Evolutionary conservation across 208 protist species (phyloP), one percentile per base, ranked within the genome.

Genomic region (Leptomonas seymouri): DNA sequence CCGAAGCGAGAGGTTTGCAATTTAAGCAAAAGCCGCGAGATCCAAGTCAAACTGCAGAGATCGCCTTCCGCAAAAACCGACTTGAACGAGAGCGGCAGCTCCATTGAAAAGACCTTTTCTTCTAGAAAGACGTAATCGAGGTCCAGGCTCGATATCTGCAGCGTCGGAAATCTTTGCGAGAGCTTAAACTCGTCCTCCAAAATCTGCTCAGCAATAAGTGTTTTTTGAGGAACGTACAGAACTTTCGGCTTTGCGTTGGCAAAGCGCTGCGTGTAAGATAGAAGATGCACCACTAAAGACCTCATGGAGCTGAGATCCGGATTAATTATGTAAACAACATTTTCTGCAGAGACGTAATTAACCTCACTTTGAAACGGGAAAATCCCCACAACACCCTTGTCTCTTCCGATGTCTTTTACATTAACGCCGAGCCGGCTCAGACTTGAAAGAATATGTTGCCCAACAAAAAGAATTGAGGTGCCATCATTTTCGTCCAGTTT

Each of bases 21-120:
- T 62, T 97, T 97, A 31, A 97, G 59, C 21, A 97, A 31, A 23
- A 87, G 78, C 41, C 85, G 71, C 23, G 94, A 87, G 58, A 91
- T 86, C 84, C 84, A 93, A 9, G 80, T 65, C 8, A 95, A 71
- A 14, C 74, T 61, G 18, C 87, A 82, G 21, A 86, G 71, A 61
- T 97, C 89, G 23, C 87, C 89, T 74, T 93, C 86, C 12, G 78
- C 69, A 56, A 84, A 84, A n/a, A 96, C 72, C 1, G 88, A 76
- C 44, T 83, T 87, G 74, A 96, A 97, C 12, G 83, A 34, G 3
- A 73, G 42, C 15, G 83, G 84, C 45, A 90, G 67, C 41, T 94
- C 70, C 89, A 97, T 93, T 0, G 84, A 80, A 46, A 94, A 76
- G 9, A 95, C 20, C 31, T 91, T 87, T 49, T 86, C 78, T 36